Evolutionary conservation across 371 early-diverging fungal genomes (phyloP).

Genomic region (Mucor circinelloides): DNA sequence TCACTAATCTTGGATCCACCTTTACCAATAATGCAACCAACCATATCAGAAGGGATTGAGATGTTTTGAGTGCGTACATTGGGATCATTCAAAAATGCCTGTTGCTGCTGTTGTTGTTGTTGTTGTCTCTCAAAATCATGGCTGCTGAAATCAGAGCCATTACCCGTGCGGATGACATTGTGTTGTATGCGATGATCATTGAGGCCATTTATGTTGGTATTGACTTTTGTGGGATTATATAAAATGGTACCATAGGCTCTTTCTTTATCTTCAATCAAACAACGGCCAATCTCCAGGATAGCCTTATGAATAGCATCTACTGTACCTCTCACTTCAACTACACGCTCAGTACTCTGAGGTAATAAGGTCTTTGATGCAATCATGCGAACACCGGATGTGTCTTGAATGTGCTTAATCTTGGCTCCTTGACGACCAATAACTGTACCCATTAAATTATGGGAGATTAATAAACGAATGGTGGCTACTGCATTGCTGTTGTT

Average conservation of each 20-base stretch:
- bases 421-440: constrained; percentile 86
- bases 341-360: constrained; percentile 85
- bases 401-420: constrained; percentile 89
- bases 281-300: constrained; percentile 65
- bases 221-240: constrained; percentile 46
- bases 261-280: constrained; percentile 53
- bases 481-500: constrained; percentile 9
- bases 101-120: background rate
- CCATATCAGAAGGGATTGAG: constrained; percentile 89
- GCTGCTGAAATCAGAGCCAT: constrained; percentile 42
- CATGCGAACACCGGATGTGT: constrained; percentile 79
- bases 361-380: constrained; percentile 85
- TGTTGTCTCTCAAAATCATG: background rate
- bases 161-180: constrained; percentile 57
- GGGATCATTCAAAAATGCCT: background rate
- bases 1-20: constrained; percentile 91
- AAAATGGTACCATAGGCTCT: constrained; percentile 51
- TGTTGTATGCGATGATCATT: background rate
- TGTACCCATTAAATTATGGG: constrained; percentile 86
- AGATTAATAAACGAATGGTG: constrained; percentile 74
- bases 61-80: constrained; percentile 77
- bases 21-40: constrained; percentile 94
- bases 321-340: constrained; percentile 83
- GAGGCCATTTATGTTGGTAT: background rate
- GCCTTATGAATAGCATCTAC: constrained; percentile 75